These are phyloP conservation scores for Aschersonia sp. DNA, from an alignment of 2,329 filamentous ascomycete species.

Conservation along the genomic window DNA sequence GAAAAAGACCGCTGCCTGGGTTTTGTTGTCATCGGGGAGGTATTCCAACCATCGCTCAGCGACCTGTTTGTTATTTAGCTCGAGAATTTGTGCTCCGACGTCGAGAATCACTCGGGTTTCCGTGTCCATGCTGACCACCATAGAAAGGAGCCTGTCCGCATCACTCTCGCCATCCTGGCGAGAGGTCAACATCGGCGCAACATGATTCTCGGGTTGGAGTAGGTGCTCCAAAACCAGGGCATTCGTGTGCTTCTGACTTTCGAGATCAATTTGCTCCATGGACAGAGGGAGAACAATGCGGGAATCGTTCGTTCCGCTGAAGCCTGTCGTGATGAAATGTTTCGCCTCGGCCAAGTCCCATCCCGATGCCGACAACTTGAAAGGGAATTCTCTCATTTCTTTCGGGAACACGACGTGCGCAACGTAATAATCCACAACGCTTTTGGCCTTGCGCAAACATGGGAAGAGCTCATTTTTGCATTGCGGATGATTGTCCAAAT, in stretches of 20 bases:
- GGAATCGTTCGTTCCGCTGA: constrained; percentile 57
- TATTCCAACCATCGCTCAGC: constrained; percentile 35
- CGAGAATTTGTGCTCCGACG: constrained; percentile 55
- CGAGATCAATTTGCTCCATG: constrained; percentile 40
- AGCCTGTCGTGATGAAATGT: constrained; percentile 40
- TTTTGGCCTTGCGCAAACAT: constrained; percentile 33
- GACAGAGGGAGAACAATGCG: constrained; percentile 39
- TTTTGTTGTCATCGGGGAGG: constrained; percentile 1
- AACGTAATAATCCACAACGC: constrained; percentile 49
- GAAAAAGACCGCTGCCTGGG: constrained; percentile 38
- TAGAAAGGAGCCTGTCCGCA: constrained; percentile 27
- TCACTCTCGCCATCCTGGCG: constrained; percentile 2
- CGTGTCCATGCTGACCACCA: constrained; percentile 20
- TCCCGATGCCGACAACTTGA: constrained; percentile 49
- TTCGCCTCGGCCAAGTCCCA: constrained; percentile 47
- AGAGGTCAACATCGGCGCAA: constrained; percentile 2
- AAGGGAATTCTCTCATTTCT: constrained; percentile 45
- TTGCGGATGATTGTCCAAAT: constrained; percentile 37
- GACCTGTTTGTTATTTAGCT: constrained; percentile 43
- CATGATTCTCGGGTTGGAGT: constrained; percentile 34
- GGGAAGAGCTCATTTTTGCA: constrained; percentile 37
- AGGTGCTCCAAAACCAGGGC: constrained; percentile 48
- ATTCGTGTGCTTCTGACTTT: constrained; percentile 46
- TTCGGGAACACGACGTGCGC: constrained; percentile 41
- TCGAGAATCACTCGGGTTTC: constrained; percentile 48